Percentiles rank a stretch among this genome's conserved stretches.
Conservation (phyloP, 140 eudicot species). For the Flaveria floridana region DNA sequence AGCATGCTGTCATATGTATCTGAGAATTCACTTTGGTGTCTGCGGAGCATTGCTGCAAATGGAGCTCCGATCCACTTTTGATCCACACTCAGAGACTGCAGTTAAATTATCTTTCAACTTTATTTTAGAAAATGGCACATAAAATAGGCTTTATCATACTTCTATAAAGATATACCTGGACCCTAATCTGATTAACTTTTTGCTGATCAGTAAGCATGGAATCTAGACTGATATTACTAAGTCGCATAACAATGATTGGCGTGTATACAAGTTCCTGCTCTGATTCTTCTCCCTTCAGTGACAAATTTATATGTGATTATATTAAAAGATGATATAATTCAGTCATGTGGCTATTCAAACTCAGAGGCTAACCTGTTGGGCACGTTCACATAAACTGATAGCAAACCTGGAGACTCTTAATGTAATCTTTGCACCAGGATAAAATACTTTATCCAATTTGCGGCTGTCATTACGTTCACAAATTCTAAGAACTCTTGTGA, state of each 20-base stretch:
- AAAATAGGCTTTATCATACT: constrained; percentile 10
- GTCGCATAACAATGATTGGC: constrained; percentile 63
- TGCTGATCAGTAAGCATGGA: constrained; percentile 57
- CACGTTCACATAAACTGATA: constrained; percentile 57
- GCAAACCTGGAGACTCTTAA: constrained; percentile 65
- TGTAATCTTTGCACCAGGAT: constrained; percentile 60
- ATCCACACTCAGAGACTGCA: constrained; percentile 83
- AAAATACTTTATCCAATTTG: constrained; percentile 44
- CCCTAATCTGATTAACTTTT: constrained; percentile 57
- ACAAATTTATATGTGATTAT: constrained; percentile 27
- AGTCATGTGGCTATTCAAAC: neutral
- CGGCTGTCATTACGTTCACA: constrained; percentile 67
- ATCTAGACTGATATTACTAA: constrained; percentile 66
- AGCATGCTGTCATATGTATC: constrained; percentile 57
- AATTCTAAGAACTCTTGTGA: constrained; percentile 84
- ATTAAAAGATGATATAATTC: constrained; percentile 11
- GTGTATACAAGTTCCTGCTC: constrained; percentile 44
- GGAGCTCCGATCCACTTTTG: constrained; percentile 97
- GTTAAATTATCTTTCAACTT: neutral
- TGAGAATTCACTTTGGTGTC: constrained; percentile 59
- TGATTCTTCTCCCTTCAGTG: constrained; percentile 50
- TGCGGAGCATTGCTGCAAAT: constrained; percentile 85
- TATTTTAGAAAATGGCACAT: neutral
- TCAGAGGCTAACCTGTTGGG: constrained; percentile 52
- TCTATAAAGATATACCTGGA: constrained; percentile 50